These are phyloP conservation scores for Pinus albicaulis DNA, from an alignment of 75 land plant genomes.

Conservation along the genomic window DNA sequence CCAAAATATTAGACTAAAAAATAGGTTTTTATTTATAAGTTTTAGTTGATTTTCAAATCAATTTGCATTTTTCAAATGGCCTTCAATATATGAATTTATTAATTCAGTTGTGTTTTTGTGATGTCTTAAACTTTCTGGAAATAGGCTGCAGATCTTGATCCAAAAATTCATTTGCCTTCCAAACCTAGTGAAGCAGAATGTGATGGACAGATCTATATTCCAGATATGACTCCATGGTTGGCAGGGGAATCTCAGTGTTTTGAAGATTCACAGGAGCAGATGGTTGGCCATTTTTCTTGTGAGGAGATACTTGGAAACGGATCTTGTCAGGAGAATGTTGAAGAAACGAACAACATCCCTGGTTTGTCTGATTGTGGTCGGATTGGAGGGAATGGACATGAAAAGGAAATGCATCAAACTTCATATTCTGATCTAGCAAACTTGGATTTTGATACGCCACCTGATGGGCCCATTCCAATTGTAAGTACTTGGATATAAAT, in stretches of 20 bases:
- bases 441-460: conserved; percentile 40
- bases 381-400: not conserved
- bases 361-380: not conserved
- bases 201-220: not conserved
- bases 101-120: not conserved
- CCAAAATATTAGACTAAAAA: not conserved
- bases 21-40: not conserved
- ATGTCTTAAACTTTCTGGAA: not conserved
- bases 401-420: not conserved
- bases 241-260: conserved; percentile 33
- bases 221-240: conserved; percentile 16
- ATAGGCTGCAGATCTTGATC: conserved; percentile 1
- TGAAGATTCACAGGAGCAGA: conserved; percentile 9
- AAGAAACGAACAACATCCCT: not conserved
- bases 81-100: not conserved
- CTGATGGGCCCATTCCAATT: conserved; percentile 24
- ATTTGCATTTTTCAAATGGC: not conserved
- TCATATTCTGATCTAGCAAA: conserved; percentile 35
- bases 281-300: conserved; percentile 32
- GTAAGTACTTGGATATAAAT: conserved; percentile 17
- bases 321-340: conserved; percentile 4
- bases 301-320: conserved; percentile 29
- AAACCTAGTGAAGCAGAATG: not conserved
- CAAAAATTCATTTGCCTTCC: conserved; percentile 2
- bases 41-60: no score